A percentile compares a stretch with the other conserved stretches of the same genome.
phyloP scores from a whole-genome alignment of 345 rosid species.

The Citrus hindsii region DNA sequence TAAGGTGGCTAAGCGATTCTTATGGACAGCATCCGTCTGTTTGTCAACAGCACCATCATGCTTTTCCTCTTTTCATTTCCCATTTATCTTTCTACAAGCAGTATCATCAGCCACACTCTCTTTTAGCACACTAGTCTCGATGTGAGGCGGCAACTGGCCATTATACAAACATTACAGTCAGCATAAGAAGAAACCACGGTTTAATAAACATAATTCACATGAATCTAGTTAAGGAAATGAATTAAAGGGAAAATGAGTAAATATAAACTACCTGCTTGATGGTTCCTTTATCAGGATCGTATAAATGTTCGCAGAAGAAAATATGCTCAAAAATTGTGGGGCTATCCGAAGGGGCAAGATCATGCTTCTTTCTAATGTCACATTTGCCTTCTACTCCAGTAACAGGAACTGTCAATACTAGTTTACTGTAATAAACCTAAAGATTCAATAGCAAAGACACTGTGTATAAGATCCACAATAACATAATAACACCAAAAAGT shows the following conservation, averaged over 20 bases:
- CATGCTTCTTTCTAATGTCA: slow-evolving; percentile 66
- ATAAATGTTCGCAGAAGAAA: slow-evolving; percentile 73
- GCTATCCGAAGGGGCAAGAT: slow-evolving; percentile 41
- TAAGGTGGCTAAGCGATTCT: too few relatives aligned
- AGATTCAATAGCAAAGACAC: slow-evolving; percentile 22
- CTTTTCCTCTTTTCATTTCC: slow-evolving; percentile 42
- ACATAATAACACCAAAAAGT: slow-evolving; percentile 4
- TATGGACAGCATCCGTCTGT: slow-evolving; percentile 12
- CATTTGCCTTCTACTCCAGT: slow-evolving; percentile 69
- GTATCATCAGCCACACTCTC: slow-evolving; percentile 34
- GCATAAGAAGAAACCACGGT: neutral
- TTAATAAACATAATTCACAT: slow-evolving; percentile 1
- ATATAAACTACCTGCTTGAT: slow-evolving; percentile 58
- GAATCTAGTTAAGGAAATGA: neutral
- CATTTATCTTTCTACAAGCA: slow-evolving; percentile 61
- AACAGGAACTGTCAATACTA: slow-evolving; percentile 30
- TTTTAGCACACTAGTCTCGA: slow-evolving; percentile 50
- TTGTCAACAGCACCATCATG: slow-evolving; percentile 29
- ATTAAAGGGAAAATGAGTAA: neutral
- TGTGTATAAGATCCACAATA: slow-evolving; percentile 21
- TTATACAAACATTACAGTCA: slow-evolving; percentile 1
- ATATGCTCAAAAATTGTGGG: slow-evolving; percentile 53
- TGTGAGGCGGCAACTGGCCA: slow-evolving; percentile 53
- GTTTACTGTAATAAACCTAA: slow-evolving; percentile 76
- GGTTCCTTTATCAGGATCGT: slow-evolving; percentile 65